phyloP scores from a whole-genome alignment of 2,329 filamentous ascomycete species.

The Penicillium sp. region DNA sequence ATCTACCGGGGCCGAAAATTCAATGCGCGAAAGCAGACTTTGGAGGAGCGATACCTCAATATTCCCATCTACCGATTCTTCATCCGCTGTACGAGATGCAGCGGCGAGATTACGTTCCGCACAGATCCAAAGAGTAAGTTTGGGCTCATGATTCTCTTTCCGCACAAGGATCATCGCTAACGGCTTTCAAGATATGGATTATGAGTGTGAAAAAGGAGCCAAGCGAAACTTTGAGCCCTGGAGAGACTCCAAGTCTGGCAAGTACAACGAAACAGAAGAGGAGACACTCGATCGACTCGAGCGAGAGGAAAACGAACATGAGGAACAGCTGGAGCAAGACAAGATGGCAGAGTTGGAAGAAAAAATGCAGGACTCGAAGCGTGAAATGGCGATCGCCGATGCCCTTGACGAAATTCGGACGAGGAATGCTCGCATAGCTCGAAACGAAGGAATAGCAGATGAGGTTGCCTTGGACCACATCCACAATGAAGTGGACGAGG shows the following conservation, averaged over 20 bases:
- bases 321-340: conserved; percentile 66
- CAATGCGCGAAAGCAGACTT: conserved; percentile 89
- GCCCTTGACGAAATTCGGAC: conserved; percentile 91
- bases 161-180: neutral
- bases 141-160: neutral
- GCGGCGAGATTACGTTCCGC: conserved; percentile 81
- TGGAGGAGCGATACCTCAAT: conserved; percentile 79
- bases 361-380: conserved; percentile 86
- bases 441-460: conserved; percentile 61
- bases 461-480: conserved; percentile 53
- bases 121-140: conserved; percentile 77
- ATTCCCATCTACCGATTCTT: conserved; percentile 89
- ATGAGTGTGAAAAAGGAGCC: conserved; percentile 71
- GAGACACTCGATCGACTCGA: conserved; percentile 80
- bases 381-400: conserved; percentile 95
- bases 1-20: conserved; percentile 94
- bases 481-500: conserved; percentile 51
- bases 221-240: conserved; percentile 92
- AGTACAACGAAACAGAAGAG: conserved; percentile 71
- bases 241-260: conserved; percentile 59
- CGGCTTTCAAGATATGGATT: conserved; percentile 58
- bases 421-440: conserved; percentile 79
- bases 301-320: conserved; percentile 60
- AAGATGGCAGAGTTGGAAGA: conserved; percentile 93
- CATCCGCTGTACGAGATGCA: conserved; percentile 82